Conservation (phyloP, 2,329 filamentous ascomycete genomes). For the Pseudogymnoascus sp. region DNA sequence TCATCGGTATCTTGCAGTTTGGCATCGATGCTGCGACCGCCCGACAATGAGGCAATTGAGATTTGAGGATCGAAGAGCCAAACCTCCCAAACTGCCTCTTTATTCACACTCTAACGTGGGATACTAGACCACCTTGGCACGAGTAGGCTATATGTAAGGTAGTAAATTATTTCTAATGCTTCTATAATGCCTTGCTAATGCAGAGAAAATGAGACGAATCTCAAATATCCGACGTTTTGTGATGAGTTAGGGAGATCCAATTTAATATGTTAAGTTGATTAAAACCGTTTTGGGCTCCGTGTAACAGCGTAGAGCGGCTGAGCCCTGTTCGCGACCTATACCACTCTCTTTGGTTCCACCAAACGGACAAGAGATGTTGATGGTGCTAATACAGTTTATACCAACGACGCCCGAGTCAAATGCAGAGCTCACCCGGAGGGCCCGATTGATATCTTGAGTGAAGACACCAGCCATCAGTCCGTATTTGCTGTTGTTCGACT, state of each 20-base stretch:
- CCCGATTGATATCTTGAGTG: constrained; percentile 56
- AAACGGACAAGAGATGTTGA: constrained; percentile 38
- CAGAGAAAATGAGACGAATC: neutral
- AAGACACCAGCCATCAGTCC: constrained; percentile 51
- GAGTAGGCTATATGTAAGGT: neutral
- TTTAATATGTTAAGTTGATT: constrained; percentile 20
- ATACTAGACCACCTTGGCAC: neutral
- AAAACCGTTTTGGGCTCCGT: constrained; percentile 20
- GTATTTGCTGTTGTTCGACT: constrained; percentile 52
- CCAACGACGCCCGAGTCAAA: constrained; percentile 65
- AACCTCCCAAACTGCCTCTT: neutral
- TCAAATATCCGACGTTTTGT: neutral
- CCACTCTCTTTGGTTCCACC: constrained; percentile 69
- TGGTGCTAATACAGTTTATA: constrained; percentile 45
- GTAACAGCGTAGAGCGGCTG: constrained; percentile 16
- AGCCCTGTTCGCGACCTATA: constrained; percentile 41
- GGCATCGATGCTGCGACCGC: no score
- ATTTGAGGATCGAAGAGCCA: neutral
- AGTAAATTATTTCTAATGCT: neutral
- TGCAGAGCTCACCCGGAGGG: constrained; percentile 44
- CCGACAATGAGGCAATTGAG: neutral
- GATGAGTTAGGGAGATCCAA: neutral
- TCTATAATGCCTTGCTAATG: neutral
- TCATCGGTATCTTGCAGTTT: no score
- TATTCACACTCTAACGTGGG: neutral